These are phyloP conservation scores for Starmerella apis DNA, from an alignment of 805 yeast species.

Conservation along the genomic window DNA sequence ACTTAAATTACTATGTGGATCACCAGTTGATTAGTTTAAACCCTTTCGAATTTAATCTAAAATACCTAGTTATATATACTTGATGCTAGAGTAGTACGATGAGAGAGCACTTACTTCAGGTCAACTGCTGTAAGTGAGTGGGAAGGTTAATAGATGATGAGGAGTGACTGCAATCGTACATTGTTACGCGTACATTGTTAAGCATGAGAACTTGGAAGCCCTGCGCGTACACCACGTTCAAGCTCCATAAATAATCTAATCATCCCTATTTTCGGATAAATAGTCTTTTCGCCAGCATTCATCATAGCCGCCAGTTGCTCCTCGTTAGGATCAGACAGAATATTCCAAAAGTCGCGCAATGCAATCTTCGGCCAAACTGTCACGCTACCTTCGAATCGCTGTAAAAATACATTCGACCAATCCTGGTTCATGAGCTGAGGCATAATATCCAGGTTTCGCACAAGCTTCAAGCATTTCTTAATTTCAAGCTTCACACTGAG, in stretches of 20 bases:
- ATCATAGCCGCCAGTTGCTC: slow-evolving; percentile 47
- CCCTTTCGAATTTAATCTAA: too few species aligned
- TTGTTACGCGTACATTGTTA: too few species aligned
- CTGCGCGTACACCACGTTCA: slow-evolving; percentile 34
- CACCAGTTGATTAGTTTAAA: too few species aligned
- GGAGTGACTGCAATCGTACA: too few species aligned
- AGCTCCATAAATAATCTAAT: slow-evolving; percentile 53
- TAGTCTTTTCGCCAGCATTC: slow-evolving; percentile 50
- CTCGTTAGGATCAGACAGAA: slow-evolving; percentile 58
- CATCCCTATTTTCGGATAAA: slow-evolving; percentile 57
- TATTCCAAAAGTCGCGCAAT: slow-evolving; percentile 49
- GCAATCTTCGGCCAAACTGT: slow-evolving; percentile 65
- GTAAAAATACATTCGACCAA: slow-evolving; percentile 71
- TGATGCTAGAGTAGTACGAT: too few species aligned
- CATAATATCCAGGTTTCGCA: slow-evolving; percentile 52
- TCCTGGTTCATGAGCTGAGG: slow-evolving; percentile 65
- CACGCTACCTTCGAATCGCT: slow-evolving; percentile 61
- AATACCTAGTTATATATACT: too few species aligned
- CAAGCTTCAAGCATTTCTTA: slow-evolving; percentile 62
- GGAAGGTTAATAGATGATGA: too few species aligned
- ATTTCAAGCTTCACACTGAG: slow-evolving; percentile 62
- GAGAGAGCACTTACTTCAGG: too few species aligned
- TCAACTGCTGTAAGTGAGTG: too few species aligned
- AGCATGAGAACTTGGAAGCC: not conserved
- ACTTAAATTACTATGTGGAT: too few species aligned